phyloP scores from a whole-genome alignment of 179 eudicot genomes.

The Camellia oleifera region DNA sequence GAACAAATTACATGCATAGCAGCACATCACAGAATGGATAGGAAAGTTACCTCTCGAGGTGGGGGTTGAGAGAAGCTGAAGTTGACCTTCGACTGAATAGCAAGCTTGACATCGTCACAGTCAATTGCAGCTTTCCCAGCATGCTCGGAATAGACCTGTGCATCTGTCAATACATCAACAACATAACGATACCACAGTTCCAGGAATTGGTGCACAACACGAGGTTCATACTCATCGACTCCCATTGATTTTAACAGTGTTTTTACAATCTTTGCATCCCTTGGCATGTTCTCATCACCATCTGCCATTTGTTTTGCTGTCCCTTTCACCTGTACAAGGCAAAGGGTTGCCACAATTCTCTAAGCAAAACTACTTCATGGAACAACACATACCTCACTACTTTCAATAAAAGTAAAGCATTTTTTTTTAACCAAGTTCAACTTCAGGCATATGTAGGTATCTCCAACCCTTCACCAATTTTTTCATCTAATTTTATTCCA shows the following conservation, averaged over 20 bases:
- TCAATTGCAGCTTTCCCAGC: conserved; percentile 75
- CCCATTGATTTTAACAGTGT: conserved; percentile 85
- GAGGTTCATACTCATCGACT: conserved; percentile 87
- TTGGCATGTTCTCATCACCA: conserved; percentile 76
- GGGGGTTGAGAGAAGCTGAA: conserved; percentile 98
- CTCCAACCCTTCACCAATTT: too few relatives aligned
- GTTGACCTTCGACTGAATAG: conserved; percentile 84
- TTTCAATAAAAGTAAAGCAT: neutral
- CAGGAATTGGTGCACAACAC: conserved; percentile 82
- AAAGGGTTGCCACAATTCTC: neutral
- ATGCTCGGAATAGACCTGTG: conserved; percentile 95
- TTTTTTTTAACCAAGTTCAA: neutral
- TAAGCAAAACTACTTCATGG: neutral
- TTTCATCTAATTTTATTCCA: too few relatives aligned
- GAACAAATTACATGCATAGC: neutral
- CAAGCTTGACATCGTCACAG: conserved; percentile 83
- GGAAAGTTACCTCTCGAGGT: conserved; percentile 70
- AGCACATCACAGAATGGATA: neutral
- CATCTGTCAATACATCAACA: conserved; percentile 82
- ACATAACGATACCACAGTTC: conserved; percentile 88
- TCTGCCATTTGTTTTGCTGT: conserved; percentile 52
- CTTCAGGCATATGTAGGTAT: neutral
- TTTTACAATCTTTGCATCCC: conserved; percentile 91
- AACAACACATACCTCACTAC: neutral
- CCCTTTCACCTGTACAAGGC: conserved; percentile 1